Evolutionary conservation across 106 monocot genomes (phyloP).

Genomic region (Acorus calamus): DNA sequence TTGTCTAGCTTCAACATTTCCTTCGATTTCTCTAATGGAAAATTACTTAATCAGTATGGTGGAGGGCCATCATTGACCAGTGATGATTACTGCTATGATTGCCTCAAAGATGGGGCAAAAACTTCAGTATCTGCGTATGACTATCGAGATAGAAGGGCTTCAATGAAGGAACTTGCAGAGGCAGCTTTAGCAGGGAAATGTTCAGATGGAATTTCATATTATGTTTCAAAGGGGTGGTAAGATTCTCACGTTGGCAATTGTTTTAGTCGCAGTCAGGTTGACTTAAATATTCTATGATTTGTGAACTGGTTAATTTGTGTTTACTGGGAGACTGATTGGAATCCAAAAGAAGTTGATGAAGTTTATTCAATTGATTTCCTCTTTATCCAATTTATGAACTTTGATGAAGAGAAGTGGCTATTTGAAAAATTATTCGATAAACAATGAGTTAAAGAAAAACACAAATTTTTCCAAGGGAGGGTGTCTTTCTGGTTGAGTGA

Average conservation of each 20-base stretch:
- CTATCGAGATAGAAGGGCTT: slow-evolving; percentile 68
- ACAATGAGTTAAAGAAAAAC: no score
- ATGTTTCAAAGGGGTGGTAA: slow-evolving; percentile 86
- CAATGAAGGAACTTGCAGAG: slow-evolving; percentile 63
- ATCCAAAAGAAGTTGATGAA: no score
- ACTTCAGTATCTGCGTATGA: slow-evolving; percentile 57
- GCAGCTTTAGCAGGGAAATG: slow-evolving; percentile 64
- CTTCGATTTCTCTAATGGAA: background rate
- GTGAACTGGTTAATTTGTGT: no score
- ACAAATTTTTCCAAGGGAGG: no score
- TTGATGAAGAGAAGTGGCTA: no score
- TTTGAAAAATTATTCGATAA: no score
- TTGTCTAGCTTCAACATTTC: background rate
- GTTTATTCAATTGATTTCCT: no score
- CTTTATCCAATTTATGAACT: no score
- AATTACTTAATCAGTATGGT: slow-evolving; percentile 37
- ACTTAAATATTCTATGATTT: no score
- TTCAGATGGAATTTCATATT: slow-evolving; percentile 50
- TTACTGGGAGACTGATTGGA: no score
- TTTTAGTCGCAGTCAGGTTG: no score
- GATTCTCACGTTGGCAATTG: background rate
- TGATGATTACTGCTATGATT: slow-evolving; percentile 58
- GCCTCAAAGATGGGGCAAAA: slow-evolving; percentile 56
- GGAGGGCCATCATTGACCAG: slow-evolving; percentile 61
- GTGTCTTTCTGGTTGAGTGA: no score